These are phyloP conservation scores for Arthrobotrys iridis DNA, from an alignment of 2,329 filamentous ascomycete genomes.

Conservation along the genomic window DNA sequence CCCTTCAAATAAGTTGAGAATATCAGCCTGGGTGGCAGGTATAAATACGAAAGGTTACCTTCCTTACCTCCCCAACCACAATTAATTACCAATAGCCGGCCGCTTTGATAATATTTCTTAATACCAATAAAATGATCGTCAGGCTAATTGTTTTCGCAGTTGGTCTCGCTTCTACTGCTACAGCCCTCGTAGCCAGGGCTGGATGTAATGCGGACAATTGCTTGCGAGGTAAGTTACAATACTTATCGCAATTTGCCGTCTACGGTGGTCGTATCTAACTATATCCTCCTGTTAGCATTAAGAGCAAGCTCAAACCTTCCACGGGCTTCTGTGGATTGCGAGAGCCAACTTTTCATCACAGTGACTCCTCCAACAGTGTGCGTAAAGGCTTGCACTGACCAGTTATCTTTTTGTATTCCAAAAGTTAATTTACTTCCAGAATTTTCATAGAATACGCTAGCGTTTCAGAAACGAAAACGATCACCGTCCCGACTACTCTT, in stretches of 20 bases:
- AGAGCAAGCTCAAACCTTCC: slow-evolving; percentile 10
- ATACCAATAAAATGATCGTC: too few relatives aligned
- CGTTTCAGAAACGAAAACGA: background rate
- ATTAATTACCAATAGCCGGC: too few relatives aligned
- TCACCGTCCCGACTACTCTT: slow-evolving; percentile 7
- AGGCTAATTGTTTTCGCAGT: too few relatives aligned
- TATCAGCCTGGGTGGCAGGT: too few relatives aligned
- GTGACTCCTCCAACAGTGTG: slow-evolving; percentile 15
- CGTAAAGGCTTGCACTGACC: background rate
- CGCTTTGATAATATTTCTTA: too few relatives aligned
- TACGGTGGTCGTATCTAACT: background rate
- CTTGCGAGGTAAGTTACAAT: slow-evolving; percentile 15
- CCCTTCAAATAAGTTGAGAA: too few relatives aligned
- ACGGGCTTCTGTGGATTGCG: slow-evolving; percentile 13
- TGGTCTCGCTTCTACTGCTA: too few relatives aligned
- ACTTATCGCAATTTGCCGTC: background rate
- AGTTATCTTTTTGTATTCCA: background rate
- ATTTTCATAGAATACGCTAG: slow-evolving; percentile 7
- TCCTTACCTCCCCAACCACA: too few relatives aligned
- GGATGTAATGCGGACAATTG: slow-evolving; percentile 32
- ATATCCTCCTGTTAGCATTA: background rate
- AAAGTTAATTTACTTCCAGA: background rate
- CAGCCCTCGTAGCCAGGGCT: too few relatives aligned
- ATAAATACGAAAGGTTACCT: too few relatives aligned
- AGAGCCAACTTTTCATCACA: slow-evolving; percentile 5